phyloP scores from a whole-genome alignment of 164 flowering plant species.

The Tetrastigma voinierianum region DNA sequence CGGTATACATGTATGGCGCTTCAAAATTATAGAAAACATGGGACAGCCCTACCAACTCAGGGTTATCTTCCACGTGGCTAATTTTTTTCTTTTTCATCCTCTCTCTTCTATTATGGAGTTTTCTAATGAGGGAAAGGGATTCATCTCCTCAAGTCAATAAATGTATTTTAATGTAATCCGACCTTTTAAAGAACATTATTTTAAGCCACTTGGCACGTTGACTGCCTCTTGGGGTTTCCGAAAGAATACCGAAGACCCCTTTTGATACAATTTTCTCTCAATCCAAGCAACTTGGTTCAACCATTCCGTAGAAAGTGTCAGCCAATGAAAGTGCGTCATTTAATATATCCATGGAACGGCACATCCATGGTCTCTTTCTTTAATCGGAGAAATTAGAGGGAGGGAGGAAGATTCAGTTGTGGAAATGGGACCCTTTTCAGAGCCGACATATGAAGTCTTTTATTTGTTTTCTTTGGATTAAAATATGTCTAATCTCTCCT shows the following conservation, averaged over 20 bases:
- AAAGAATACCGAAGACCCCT: constrained; percentile 7
- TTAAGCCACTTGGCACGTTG: constrained; percentile 13
- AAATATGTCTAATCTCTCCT: too few species aligned
- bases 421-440: too few species aligned
- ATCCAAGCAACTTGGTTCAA: not conserved
- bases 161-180: not conserved
- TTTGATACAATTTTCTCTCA: not conserved
- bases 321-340: too few species aligned
- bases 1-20: too few species aligned
- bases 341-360: too few species aligned
- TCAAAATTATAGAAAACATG: too few species aligned
- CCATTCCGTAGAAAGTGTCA: not conserved
- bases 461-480: too few species aligned
- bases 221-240: constrained; percentile 13
- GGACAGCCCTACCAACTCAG: too few species aligned
- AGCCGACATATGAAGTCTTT: too few species aligned
- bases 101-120: constrained; percentile 5
- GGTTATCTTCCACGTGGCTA: not conserved
- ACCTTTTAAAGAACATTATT: constrained; percentile 1
- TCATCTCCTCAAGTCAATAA: not conserved
- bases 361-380: too few species aligned
- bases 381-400: too few species aligned
- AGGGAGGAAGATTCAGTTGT: too few species aligned
- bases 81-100: not conserved
- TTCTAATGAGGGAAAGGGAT: not conserved